These are phyloP conservation scores for Penicillium verrucosum DNA, from an alignment of 2,329 filamentous ascomycete species.

Conservation along the genomic window DNA sequence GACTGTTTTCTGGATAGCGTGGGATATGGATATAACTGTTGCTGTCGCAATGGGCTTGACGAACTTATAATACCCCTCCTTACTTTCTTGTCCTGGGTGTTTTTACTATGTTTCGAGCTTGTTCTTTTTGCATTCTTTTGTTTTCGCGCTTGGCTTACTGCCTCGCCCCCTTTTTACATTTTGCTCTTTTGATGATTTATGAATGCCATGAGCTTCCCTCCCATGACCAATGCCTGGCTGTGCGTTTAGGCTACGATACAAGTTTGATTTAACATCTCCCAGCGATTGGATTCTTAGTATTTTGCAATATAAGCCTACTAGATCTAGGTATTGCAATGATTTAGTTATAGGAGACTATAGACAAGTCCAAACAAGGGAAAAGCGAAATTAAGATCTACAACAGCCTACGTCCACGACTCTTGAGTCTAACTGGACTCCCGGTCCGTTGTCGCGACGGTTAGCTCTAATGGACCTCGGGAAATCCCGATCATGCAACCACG, in stretches of 20 bases:
- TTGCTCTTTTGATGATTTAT: constrained; percentile 9
- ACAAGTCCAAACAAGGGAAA: not conserved
- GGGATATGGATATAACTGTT: constrained; percentile 9
- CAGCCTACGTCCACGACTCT: not conserved
- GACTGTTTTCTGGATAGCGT: not conserved
- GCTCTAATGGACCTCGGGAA: no score
- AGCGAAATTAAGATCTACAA: no score
- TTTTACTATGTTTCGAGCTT: not conserved
- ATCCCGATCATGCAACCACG: no score
- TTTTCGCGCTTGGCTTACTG: not conserved
- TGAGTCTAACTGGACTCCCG: not conserved
- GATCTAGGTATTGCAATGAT: not conserved
- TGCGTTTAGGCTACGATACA: constrained; percentile 4
- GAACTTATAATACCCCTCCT: constrained; percentile 7
- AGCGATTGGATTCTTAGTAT: not conserved
- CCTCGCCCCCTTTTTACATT: not conserved
- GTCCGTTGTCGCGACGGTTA: not conserved
- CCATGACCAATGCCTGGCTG: not conserved
- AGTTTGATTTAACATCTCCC: constrained; percentile 2
- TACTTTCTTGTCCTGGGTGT: not conserved
- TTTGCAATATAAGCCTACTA: not conserved
- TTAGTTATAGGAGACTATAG: not conserved
- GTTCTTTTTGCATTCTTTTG: not conserved
- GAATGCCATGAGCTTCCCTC: constrained; percentile 8
- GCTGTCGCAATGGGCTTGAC: constrained; percentile 3